Base-by-base conservation (phyloP, 768 basidiomycete genomes). In the Tubosaeta brunneosetosa region DNA sequence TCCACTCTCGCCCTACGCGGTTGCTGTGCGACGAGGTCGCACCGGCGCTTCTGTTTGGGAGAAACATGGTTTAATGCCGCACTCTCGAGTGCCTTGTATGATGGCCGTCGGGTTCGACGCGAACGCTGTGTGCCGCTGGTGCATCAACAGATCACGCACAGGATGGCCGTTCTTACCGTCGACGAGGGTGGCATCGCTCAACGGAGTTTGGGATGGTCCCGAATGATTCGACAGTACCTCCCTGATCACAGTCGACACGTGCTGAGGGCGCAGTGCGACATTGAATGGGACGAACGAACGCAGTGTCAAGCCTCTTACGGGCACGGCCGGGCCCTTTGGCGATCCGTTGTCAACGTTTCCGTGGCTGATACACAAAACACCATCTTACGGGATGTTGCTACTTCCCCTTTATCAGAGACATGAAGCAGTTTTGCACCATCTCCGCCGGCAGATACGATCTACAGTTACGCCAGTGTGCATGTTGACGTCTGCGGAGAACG, bases 21-120 rank as follows among this genome's bases (percentile, higher is more conserved):
- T 2, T 10, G 41, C 41, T n/a, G 51, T 50, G 44, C 52, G 46
- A 51, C 38, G 46, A 55, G 57, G 5, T 1, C 44, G 55, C 48
- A 41, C 22, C n/a, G 54, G 38, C 52, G 54, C 27, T 48, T 54
- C 52, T 3, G 26, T n/a, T 22, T 19, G 12, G 5, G 44, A 33
- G 34, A 44, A 47, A 17, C 40, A n/a, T 14, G 10, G 34, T 14
- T 22, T n/a, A 19, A 19, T 17, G 19, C 41, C 32, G 42, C n/a
- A 9, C 52, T 40, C 29, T 42, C 34, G 26, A 49, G 42, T 26
- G 19, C 16, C 22, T 51, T 52, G 46, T 42, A 49, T 6, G 58
- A 49, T 36, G 52, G 44, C 46, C 51, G 52, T 47, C 45, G 27
- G 14, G 44, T 31, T 52, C 45, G 47, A 43, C 45, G 49, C 1